Percentiles rank a stretch among this genome's conserved stretches.
These are phyloP conservation scores for Diaporthe vaccinii DNA, from an alignment of 2,329 filamentous ascomycete species.

Conservation along the genomic window DNA sequence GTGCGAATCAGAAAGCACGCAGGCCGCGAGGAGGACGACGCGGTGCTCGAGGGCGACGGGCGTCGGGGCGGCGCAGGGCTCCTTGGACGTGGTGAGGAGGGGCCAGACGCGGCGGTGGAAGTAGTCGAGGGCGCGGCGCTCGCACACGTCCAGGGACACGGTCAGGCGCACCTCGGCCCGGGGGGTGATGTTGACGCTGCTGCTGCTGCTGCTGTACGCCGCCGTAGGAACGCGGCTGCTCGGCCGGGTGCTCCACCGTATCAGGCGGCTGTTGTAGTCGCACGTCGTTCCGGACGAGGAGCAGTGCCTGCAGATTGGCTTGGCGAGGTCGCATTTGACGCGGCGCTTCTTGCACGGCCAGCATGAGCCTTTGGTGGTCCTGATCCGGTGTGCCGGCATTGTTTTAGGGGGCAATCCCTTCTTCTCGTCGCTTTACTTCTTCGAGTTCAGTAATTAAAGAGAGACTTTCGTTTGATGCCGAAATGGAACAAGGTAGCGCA, in stretches of 20 bases:
- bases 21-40: conserved; percentile 46
- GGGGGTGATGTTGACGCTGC: conserved; percentile 41
- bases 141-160: conserved; percentile 47
- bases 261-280: conserved; percentile 55
- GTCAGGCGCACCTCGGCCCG: conserved; percentile 46
- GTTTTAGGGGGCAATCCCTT: rapidly evolving
- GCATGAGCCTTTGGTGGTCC: conserved; percentile 16
- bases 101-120: conserved; percentile 53
- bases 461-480: conserved; percentile 11
- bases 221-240: conserved; percentile 48
- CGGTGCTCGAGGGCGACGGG: conserved; percentile 50
- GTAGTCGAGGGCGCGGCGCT: conserved; percentile 51
- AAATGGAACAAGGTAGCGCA: neutral
- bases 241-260: conserved; percentile 58
- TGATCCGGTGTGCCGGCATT: neutral
- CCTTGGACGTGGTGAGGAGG: conserved; percentile 47
- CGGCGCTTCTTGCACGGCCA: conserved; percentile 52
- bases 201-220: conserved; percentile 43
- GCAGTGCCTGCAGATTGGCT: conserved; percentile 8
- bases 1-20: conserved; percentile 9
- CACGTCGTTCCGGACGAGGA: conserved; percentile 43
- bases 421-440: neutral
- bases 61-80: conserved; percentile 50
- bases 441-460: neutral
- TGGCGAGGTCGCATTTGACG: conserved; percentile 60